Base-by-base conservation (phyloP, 495 filamentous ascomycete genomes). In the Daldinia vernicosa region DNA sequence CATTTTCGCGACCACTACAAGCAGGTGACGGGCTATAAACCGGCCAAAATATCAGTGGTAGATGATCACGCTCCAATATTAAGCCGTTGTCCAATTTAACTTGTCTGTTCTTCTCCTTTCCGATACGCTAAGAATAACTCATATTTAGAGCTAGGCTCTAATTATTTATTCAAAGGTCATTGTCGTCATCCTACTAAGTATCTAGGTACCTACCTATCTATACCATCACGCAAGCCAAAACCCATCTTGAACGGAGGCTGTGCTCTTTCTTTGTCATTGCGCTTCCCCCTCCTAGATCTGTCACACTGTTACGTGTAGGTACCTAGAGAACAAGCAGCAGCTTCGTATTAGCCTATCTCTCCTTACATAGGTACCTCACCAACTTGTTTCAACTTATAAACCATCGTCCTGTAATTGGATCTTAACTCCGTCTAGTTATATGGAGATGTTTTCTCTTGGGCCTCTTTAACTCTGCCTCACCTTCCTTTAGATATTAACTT, bases 111-210 rank as follows among this genome's bases (percentile, higher is more conserved):
- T 45, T 67, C 35, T 58, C 9, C 17, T 14, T 43, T 59, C 3
- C 22, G 30, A 17, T 5, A 33, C 53, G 15, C 53, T 35, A 33
- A 53, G 26, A 30, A 53, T 27, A 53, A 11, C 9, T 14, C 14
- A 53, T 53, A n/a, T 47, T 22, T 12, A 35, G 15, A 56, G 53
- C 17, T 37, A 35, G 14, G 50, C 35, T 43, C 15, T 45, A 47
- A n/a, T 26, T 22, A 27, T 58, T 4, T 15, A 43, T 37, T 26
- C 4, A 50, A 50, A 43, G 28, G 28, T 62, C 62, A 45, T 66
- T 37, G 59, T 60, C 53, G 27, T 72, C 60, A 71, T 66, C 39
- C 40, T 24, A 47, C 57, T 47, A 39, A 51, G 27, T 59, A 33
- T 9, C 32, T 33, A 63, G 5, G 14, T 57, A 60, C 9, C 45